phyloP scores from a whole-genome alignment of 208 protist genomes.

The Blastocrithidia nonstop region DNA sequence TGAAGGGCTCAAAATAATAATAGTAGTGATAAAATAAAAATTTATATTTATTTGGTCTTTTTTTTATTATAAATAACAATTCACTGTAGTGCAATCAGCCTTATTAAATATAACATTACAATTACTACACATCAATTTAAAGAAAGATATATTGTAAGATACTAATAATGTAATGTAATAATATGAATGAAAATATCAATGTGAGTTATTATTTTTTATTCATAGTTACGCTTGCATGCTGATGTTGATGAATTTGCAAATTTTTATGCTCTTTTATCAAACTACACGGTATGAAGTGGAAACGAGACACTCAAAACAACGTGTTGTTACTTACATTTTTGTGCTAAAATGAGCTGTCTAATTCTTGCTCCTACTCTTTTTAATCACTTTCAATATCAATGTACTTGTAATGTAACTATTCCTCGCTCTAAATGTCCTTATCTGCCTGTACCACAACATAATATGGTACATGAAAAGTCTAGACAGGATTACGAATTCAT shows the following conservation, averaged over 20 bases:
- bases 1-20: not conserved
- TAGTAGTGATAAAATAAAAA: not conserved
- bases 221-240: not conserved
- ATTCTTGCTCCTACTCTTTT: too few relatives aligned
- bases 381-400: constrained; percentile 18
- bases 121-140: not conserved
- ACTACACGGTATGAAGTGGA: constrained; percentile 23
- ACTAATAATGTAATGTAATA: not conserved
- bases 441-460: constrained; percentile 30
- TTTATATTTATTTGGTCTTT: constrained; percentile 1
- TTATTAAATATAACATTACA: not conserved
- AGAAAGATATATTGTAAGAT: constrained; percentile 3
- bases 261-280: not conserved
- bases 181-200: not conserved
- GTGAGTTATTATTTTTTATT: not conserved
- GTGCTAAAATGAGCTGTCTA: too few relatives aligned
- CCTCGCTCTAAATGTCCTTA: constrained; percentile 10
- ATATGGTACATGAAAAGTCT: too few relatives aligned
- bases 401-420: constrained; percentile 55
- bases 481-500: constrained; percentile 10
- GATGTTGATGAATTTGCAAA: constrained; percentile 1
- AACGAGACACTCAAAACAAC: constrained; percentile 57
- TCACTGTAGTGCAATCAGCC: not conserved
- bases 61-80: not conserved
- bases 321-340: too few relatives aligned